Evolutionary conservation across 106 monocot species (phyloP), one percentile per base, ranked within the genome.

Genomic region (Alisma plantagoaquatica): DNA sequence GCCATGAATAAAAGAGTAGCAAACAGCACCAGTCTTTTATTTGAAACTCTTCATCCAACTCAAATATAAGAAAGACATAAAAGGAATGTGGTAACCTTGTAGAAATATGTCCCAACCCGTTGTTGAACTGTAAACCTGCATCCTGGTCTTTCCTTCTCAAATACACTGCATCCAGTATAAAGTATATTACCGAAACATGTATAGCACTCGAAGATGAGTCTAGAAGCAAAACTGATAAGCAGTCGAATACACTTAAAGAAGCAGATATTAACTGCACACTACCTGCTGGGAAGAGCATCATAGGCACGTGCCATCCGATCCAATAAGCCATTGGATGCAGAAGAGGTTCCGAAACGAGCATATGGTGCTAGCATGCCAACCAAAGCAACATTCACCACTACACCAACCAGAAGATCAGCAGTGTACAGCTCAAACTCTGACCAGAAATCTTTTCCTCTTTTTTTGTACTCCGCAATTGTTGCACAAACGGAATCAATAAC

Each of bases 141-240:
- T 27, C 82, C 77, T 61, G 87, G 75, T 44, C 87, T 78, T 74
- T 77, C 87, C 51, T 81, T 82, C 72, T 87, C 87, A 82, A 87
- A 87, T 22, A 87, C 87, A 59, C 87, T 87, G 53, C 54, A 64
- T 44, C n/a, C n/a, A n/a, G n/a, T n/a, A n/a, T n/a, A n/a, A n/a
- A n/a, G n/a, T n/a, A n/a, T n/a, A n/a, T n/a, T n/a, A n/a, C n/a
- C n/a, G n/a, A n/a, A n/a, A n/a, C n/a, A n/a, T n/a, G n/a, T n/a
- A n/a, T n/a, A n/a, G n/a, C n/a, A n/a, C n/a, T n/a, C n/a, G n/a
- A n/a, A n/a, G n/a, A n/a, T n/a, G n/a, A n/a, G n/a, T n/a, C n/a
- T n/a, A n/a, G n/a, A n/a, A n/a, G n/a, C n/a, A n/a, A n/a, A n/a
- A n/a, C n/a, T n/a, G n/a, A n/a, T n/a, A n/a, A n/a, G n/a, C n/a